These are phyloP conservation scores for Pseudocercospora vitis DNA, from an alignment of 2,329 filamentous ascomycete species.

Conservation along the genomic window DNA sequence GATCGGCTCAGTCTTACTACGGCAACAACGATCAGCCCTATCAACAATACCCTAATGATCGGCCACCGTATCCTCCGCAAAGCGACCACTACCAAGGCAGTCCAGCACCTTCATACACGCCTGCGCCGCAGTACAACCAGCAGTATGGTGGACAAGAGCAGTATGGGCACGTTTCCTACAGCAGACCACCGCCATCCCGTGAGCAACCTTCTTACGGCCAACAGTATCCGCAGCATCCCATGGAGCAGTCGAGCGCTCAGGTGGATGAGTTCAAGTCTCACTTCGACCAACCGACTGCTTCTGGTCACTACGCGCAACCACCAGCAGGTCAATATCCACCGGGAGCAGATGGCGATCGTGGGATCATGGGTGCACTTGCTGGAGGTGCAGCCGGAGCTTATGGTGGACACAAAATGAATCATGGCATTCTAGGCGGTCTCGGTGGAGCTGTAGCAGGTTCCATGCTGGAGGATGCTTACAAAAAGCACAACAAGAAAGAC, in stretches of 20 bases:
- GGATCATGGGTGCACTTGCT: slow-evolving; percentile 56
- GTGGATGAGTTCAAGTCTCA: slow-evolving; percentile 25
- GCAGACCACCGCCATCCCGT: not conserved
- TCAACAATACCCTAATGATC: slow-evolving; percentile 30
- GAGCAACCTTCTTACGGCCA: slow-evolving; percentile 14
- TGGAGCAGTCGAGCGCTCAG: slow-evolving; percentile 27
- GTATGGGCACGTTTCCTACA: slow-evolving; percentile 10
- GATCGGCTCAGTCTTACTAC: slow-evolving; percentile 33
- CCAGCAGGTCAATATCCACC: slow-evolving; percentile 14
- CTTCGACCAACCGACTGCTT: slow-evolving; percentile 21
- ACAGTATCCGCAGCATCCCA: slow-evolving; percentile 20
- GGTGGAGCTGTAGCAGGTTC: slow-evolving; percentile 57
- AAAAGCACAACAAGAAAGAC: slow-evolving; percentile 45
- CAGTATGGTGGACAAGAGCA: slow-evolving; percentile 17
- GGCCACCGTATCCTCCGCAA: slow-evolving; percentile 15
- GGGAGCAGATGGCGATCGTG: slow-evolving; percentile 51
- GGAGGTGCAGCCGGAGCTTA: slow-evolving; percentile 60
- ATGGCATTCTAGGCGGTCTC: slow-evolving; percentile 58
- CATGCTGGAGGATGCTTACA: slow-evolving; percentile 56
- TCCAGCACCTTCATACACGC: slow-evolving; percentile 16
- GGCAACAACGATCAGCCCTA: slow-evolving; percentile 33
- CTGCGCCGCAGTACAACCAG: slow-evolving; percentile 24
- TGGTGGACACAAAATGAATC: slow-evolving; percentile 56
- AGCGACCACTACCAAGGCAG: slow-evolving; percentile 16
- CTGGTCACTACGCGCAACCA: slow-evolving; percentile 17